Evolutionary conservation across 2,329 filamentous ascomycete genomes (phyloP), one percentile per base, ranked within the genome.

Genomic region (Furcasterigmium furcatum): DNA sequence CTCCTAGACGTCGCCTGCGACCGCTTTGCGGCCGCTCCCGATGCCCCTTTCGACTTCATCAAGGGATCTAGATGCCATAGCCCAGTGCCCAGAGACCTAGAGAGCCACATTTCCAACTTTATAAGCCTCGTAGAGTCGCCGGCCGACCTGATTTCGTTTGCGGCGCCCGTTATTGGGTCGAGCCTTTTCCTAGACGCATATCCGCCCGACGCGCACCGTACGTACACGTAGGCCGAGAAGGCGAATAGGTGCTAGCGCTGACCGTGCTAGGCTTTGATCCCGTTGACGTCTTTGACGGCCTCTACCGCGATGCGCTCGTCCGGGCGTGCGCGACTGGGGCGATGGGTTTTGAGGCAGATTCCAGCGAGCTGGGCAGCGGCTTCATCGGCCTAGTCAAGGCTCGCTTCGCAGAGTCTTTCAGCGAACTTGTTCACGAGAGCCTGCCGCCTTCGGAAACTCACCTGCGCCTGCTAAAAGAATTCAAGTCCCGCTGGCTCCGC

Each of bases 111-210:
- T 5, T 12, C 13, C 7, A 3, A 20, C 4, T 47, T 47, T 20
- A 9, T 47, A 4, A n/a, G 16, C 8, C 18, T 40, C 12, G 39
- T 12, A 18, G 10, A 44, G 29, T 47, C 38, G 9, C 8, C 34
- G 9, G 10, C 39, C 5, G n/a, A 29, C 5, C 5, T 47, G 14
- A 41, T 36, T 1, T 18, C 25, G 18, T 47, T 47, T 14, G 19
- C 38, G 7, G 6, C 41, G 19, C 38, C 25, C 10, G 13, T 47
- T 8, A 39, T 47, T 14, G n/a, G 38, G 5, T 47, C 38, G 7
- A 47, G 46, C 22, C 44, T 47, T 20, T 27, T 42, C 10, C 24
- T 44, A 3, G 25, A 47, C 25, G n/a, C 44, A 5, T 47, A 47
- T 16, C 32, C 42, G 9, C 38, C 19, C 8, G 20, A n/a, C 8